Percentiles rank a stretch among this genome's conserved stretches.
phyloP scores from a whole-genome alignment of 2,329 filamentous ascomycete genomes.

The Pyricularia sp. region DNA sequence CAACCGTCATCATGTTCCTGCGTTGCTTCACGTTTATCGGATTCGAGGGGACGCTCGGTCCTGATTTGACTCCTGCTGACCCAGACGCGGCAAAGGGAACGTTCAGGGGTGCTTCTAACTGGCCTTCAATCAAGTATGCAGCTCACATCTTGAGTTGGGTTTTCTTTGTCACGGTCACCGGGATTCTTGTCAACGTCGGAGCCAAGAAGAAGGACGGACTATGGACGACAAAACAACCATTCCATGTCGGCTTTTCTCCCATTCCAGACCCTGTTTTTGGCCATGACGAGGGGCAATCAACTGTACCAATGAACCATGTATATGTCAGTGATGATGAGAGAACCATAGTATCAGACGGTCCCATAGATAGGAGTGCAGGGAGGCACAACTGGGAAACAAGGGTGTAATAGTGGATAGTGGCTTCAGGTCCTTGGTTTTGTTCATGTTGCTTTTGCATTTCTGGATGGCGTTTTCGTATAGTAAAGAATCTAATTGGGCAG shows the following conservation, averaged over 20 bases:
- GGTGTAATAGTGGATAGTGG: neutral
- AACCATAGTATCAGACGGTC: neutral
- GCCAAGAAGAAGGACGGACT: conserved; percentile 12
- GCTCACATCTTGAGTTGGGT: conserved; percentile 8
- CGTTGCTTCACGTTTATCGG: conserved; percentile 9
- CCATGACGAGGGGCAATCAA: neutral
- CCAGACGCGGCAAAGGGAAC: neutral
- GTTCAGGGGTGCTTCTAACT: neutral
- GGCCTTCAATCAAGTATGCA: neutral
- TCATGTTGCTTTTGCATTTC: neutral
- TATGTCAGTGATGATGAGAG: neutral
- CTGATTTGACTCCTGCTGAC: neutral
- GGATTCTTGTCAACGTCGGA: conserved; percentile 12
- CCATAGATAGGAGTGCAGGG: neutral
- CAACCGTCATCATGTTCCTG: conserved; percentile 18
- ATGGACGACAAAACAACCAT: conserved; percentile 12
- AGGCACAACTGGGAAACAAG: neutral
- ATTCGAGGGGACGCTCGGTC: conserved; percentile 3
- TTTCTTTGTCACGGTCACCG: conserved; percentile 10
- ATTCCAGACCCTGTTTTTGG: neutral
- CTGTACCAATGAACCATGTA: neutral
- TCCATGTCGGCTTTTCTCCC: conserved; percentile 4
- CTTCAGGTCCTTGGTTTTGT: too few relatives aligned
- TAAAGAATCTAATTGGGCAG: neutral
- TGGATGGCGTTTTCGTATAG: neutral